Evolutionary conservation across 441 rosid genomes (phyloP), one percentile per base, ranked within the genome.

Genomic region (Erysimum pusillum): DNA sequence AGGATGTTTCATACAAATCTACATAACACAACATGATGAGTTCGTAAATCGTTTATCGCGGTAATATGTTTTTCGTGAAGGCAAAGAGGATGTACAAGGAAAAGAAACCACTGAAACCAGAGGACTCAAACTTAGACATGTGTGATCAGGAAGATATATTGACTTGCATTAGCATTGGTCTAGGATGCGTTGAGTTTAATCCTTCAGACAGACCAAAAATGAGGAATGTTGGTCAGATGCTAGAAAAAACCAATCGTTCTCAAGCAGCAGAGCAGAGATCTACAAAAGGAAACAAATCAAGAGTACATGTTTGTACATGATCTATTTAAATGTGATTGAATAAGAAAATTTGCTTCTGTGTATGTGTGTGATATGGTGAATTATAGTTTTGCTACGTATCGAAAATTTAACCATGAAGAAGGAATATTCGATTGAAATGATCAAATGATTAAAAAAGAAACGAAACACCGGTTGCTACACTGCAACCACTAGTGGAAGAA

Each of bases 401-500:
- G 6, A 42, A 42, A 42, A 11, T 48, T 9, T 1, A 44, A 63
- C 28, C 28, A 17, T 32, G n/a, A 49, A 18, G 20, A 69, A 42
- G 44, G 42, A 44, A 45, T 63, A 74, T 64, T 54, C 12, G 22
- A 73, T 32, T 53, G 31, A 28, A 63, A 52, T 13, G 44, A 63
- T 70, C 34, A 57, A 64, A 18, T 12, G 49, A 54, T 73, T 62
- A 74, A 56, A 67, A 60, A 61, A 54, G 15, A 46, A 76, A 69
- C 41, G n/a, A 64, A 77, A 58, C 67, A 36, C 3, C 7, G 10
- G 67, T 73, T 53, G 38, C 32, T 28, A 51, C 39, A 44, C 17
- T 56, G 73, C 69, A 77, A 72, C 69, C 51, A 41, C 9, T 25
- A 36, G 51, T 20, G 6, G 10, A 45, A 46, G 60, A 61, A 62